phyloP scores from a whole-genome alignment of 208 protist species.

The Leishmania gerbilli region DNA sequence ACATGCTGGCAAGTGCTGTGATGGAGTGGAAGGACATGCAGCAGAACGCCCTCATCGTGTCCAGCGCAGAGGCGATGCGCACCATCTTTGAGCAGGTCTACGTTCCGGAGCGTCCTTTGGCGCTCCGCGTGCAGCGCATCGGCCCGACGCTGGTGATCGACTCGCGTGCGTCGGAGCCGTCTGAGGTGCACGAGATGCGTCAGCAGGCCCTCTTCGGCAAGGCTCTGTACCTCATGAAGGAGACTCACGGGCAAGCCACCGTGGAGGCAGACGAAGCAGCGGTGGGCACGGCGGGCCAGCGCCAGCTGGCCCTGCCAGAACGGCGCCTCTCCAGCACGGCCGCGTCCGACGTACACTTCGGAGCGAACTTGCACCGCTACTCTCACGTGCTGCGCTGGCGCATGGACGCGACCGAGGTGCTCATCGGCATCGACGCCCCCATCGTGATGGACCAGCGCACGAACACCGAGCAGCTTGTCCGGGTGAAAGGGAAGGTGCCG shows the following conservation, averaged over 20 bases:
- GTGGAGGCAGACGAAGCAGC: slow-evolving; percentile 3
- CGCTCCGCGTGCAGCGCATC: slow-evolving; percentile 59
- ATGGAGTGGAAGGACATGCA: slow-evolving; percentile 59
- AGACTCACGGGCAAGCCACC: slow-evolving; percentile 23
- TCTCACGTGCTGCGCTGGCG: slow-evolving; percentile 75
- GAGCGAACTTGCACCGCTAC: slow-evolving; percentile 42
- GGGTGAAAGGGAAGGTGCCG: slow-evolving; percentile 41
- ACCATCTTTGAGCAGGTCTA: slow-evolving; percentile 71
- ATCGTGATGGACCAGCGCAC: slow-evolving; percentile 65
- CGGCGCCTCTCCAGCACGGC: slow-evolving; percentile 25
- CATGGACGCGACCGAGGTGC: slow-evolving; percentile 69
- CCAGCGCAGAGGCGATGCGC: slow-evolving; percentile 72
- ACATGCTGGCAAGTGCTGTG: slow-evolving; percentile 58
- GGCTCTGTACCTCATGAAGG: slow-evolving; percentile 74
- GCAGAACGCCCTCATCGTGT: slow-evolving; percentile 59
- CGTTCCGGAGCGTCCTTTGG: slow-evolving; percentile 48
- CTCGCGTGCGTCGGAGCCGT: slow-evolving; percentile 38
- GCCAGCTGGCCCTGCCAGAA: slow-evolving; percentile 16
- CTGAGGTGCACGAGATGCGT: slow-evolving; percentile 56
- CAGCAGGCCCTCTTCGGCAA: slow-evolving; percentile 73
- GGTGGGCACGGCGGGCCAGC: slow-evolving; percentile 6
- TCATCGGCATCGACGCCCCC: slow-evolving; percentile 84
- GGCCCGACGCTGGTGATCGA: slow-evolving; percentile 76
- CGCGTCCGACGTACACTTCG: slow-evolving; percentile 20
- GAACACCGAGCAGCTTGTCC: slow-evolving; percentile 71